Evolutionary conservation across 352 stramenopile species (phyloP).

Genomic region (Globisporangium echinulatum): DNA sequence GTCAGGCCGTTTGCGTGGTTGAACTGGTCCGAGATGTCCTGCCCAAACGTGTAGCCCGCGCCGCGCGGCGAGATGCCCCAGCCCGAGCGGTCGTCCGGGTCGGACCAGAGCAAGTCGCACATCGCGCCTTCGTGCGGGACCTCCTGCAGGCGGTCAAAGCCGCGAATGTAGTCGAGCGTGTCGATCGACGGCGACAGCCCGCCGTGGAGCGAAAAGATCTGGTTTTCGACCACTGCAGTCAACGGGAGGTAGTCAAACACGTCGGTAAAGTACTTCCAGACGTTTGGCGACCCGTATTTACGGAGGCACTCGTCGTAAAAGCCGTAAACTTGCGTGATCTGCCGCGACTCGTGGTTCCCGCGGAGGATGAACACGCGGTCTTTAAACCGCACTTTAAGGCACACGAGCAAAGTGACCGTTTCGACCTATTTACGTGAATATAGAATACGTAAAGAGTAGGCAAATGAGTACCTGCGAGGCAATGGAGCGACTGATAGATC

Average conservation of each 20-base stretch:
- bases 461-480: not conserved
- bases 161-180: conserved; percentile 88
- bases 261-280: conserved; percentile 80
- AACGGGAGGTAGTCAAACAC: conserved; percentile 96
- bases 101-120: conserved; percentile 97
- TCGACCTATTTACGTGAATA: conserved; percentile 47
- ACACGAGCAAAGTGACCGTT: conserved; percentile 88
- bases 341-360: conserved; percentile 94
- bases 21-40: conserved; percentile 91
- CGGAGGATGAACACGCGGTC: conserved; percentile 88
- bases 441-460: too few species aligned
- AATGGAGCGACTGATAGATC: not conserved
- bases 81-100: conserved; percentile 92
- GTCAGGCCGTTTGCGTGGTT: conserved; percentile 91
- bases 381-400: conserved; percentile 93
- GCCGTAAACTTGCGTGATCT: conserved; percentile 96
- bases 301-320: conserved; percentile 98
- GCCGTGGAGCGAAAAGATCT: conserved; percentile 86
- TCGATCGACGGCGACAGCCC: conserved; percentile 85
- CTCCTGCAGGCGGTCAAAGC: conserved; percentile 94
- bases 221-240: conserved; percentile 93
- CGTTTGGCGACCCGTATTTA: conserved; percentile 94
- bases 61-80: conserved; percentile 94
- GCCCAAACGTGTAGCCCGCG: conserved; percentile 91
- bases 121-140: conserved; percentile 96